Conservation (phyloP, 345 rosid species). For the Euphorbia peplus region DNA sequence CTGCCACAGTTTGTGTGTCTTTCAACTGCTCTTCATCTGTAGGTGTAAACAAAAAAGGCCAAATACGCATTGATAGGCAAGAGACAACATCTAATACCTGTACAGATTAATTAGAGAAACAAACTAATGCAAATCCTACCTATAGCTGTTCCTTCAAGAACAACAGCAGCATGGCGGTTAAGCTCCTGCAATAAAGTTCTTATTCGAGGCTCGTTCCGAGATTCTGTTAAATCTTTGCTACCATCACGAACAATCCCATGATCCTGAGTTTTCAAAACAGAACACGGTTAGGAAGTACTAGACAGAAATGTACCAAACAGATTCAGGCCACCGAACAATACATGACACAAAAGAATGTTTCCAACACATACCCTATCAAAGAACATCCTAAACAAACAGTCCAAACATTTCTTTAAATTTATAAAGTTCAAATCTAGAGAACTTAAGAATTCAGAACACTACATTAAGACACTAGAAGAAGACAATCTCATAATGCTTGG, state of each 20-base stretch:
- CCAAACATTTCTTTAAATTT: background rate
- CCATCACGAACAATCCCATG: slow-evolving; percentile 79
- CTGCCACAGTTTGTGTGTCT: slow-evolving; percentile 78
- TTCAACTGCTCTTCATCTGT: slow-evolving; percentile 62
- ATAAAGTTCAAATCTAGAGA: background rate
- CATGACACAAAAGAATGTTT: background rate
- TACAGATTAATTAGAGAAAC: background rate
- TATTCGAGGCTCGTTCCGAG: slow-evolving; percentile 46
- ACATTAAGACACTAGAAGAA: background rate
- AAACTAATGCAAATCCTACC: slow-evolving; percentile 36
- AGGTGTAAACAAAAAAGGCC: slow-evolving; percentile 11
- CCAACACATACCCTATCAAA: background rate
- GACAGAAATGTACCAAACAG: background rate
- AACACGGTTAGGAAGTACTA: slow-evolving; percentile 7
- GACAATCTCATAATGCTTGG: background rate
- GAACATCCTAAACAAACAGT: background rate
- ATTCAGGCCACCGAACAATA: slow-evolving; percentile 6
- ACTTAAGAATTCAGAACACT: background rate
- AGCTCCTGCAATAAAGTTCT: slow-evolving; percentile 79
- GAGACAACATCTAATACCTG: background rate
- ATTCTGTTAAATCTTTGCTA: slow-evolving; percentile 50
- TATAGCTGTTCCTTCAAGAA: slow-evolving; percentile 78
- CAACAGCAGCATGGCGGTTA: slow-evolving; percentile 87
- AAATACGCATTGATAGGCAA: slow-evolving; percentile 1
- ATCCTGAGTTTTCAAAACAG: slow-evolving; percentile 44